Conservation (phyloP, 371 early-diverging fungal genomes). For the Haplosporangium sp. region DNA sequence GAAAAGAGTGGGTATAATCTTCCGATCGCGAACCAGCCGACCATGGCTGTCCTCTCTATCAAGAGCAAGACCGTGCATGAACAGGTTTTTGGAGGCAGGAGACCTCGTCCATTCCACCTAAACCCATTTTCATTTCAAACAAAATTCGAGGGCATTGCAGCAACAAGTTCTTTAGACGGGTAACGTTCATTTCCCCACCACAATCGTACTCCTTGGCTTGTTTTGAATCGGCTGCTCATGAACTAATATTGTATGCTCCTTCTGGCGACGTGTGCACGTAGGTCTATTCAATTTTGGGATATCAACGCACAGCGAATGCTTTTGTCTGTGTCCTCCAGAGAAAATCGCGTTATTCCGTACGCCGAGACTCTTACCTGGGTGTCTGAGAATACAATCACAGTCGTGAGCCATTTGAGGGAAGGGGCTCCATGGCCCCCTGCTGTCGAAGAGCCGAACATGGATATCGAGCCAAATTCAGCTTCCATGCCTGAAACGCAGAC, state of each 20-base stretch:
- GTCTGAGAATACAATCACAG: conserved; percentile 29
- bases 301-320: conserved; percentile 10
- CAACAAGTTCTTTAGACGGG: conserved; percentile 19
- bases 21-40: conserved; percentile 16
- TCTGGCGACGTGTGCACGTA: not conserved
- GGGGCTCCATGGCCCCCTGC: conserved; percentile 11
- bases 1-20: conserved; percentile 13
- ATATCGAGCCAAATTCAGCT: not conserved
- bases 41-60: conserved; percentile 15
- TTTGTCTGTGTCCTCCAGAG: not conserved
- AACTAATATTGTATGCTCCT: no score
- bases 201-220: no score
- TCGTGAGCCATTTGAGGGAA: conserved; percentile 33
- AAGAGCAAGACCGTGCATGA: not conserved
- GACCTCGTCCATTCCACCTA: conserved; percentile 15
- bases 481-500: conserved; percentile 34
- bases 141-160: conserved; percentile 37
- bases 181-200: not conserved
- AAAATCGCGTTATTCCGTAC: conserved; percentile 33
- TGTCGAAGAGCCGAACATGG: not conserved
- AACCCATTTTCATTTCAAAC: conserved; percentile 41
- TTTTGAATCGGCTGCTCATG: no score
- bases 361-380: conserved; percentile 38
- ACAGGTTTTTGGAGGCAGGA: not conserved
- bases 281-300: conserved; percentile 26